Base-by-base conservation (phyloP, 768 basidiomycete genomes). In the Heimioporus sp. region DNA sequence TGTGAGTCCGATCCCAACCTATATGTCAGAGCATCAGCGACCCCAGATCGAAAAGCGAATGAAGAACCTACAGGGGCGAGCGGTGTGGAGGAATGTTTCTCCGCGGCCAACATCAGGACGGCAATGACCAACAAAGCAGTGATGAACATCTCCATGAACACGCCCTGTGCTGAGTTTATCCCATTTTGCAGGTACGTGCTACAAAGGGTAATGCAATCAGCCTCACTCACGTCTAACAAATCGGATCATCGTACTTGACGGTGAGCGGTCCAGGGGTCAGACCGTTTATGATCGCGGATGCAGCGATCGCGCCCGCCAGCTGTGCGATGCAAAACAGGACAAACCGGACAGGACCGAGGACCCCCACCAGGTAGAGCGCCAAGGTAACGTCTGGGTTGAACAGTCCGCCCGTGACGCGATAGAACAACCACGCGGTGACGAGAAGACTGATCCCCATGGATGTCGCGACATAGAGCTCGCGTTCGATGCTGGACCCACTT, bases 71-170 rank as follows among this genome's bases (percentile, higher is more conserved):
- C 82, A n/a, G 86, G 86, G 17, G 85, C 85, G 59, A 86, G 83
- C 0, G 85, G 81, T 1, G 85, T 87, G 2, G 74, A 73, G 24
- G 73, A 69, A 57, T 86, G 85, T 66, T 87, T 87, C 67, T 87
- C 86, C 15, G 81, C 82, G 5, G 86, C 86, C 21, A 87, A 65
- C 83, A 87, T 86, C 54, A 87, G 77, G n/a, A 86, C 82, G 7
- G 86, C 72, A 13, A 85, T 65, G 39, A 81, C 78, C 37, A 87
- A 72, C 15, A 74, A 72, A 12, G 79, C 72, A 13, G 85, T 86
- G 57, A 81, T 77, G 66, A 87, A 86, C 78, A 85, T 82, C 64
- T 87, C 85, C 53, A 87, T 85, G 65, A 86, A 87, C 16, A 85
- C 76, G 11, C 74, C 83, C 64, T 87, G 82, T 1, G 80, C 74